Evolutionary conservation across 2,329 filamentous ascomycete species (phyloP).

Genomic region (Aspergillus aculeatinus): DNA sequence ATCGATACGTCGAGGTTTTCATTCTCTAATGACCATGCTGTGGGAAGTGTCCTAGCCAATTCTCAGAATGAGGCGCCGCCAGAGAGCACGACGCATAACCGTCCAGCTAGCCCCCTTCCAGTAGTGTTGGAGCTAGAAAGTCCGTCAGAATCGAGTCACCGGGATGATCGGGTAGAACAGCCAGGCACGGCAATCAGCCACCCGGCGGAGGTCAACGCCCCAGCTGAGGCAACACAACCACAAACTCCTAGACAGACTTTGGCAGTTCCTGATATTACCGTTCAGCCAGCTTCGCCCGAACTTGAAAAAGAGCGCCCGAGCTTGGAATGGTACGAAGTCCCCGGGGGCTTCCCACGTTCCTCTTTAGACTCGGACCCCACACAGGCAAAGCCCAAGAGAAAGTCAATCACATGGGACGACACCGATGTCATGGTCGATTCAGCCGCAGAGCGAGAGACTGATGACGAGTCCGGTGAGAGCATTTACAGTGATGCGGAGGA

Average conservation of each 20-base stretch:
- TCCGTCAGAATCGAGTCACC: conserved; percentile 6
- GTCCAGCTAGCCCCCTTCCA: conserved; percentile 1
- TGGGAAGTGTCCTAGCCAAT: conserved; percentile 52
- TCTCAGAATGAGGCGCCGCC: conserved; percentile 23
- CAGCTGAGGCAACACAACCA: conserved; percentile 6
- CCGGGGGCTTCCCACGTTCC: conserved; percentile 58
- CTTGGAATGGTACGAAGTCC: conserved; percentile 51
- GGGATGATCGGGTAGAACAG: background rate
- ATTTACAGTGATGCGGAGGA: conserved; percentile 50
- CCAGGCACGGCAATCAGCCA: background rate
- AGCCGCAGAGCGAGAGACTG: conserved; percentile 28
- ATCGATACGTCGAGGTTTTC: conserved; percentile 31
- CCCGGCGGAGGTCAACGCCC: conserved; percentile 8
- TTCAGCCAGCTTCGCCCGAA: conserved; percentile 51
- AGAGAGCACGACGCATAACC: background rate
- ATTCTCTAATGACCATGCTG: conserved; percentile 53
- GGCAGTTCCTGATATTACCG: conserved; percentile 44
- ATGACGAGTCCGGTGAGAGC: conserved; percentile 45
- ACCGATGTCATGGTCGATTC: conserved; percentile 7
- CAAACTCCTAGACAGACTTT: conserved; percentile 14
- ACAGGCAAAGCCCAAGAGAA: conserved; percentile 10
- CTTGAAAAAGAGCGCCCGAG: conserved; percentile 39
- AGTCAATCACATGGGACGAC: background rate
- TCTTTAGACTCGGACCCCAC: conserved; percentile 22
- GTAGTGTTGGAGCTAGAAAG: background rate